Conservation (phyloP, 768 basidiomycete species). For the Tephrocybe sp. region DNA sequence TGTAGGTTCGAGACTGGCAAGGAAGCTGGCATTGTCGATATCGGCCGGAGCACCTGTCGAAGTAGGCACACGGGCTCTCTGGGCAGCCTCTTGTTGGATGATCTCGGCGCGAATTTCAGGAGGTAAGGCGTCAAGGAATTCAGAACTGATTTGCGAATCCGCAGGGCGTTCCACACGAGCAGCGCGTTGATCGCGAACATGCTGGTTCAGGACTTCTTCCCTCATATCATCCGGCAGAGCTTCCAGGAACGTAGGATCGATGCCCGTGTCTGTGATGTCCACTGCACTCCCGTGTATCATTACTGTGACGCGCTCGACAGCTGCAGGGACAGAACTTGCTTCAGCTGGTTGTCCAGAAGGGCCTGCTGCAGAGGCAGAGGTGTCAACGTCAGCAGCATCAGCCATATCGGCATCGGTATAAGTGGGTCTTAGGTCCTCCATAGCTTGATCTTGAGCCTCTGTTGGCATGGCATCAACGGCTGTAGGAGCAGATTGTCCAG, state of each 20-base stretch:
- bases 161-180: slow-evolving; percentile 71
- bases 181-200: slow-evolving; percentile 88
- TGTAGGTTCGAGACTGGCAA: slow-evolving; percentile 87
- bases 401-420: slow-evolving; percentile 35
- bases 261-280: slow-evolving; percentile 98
- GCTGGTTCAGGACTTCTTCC: slow-evolving; percentile 96
- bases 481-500: slow-evolving; percentile 15
- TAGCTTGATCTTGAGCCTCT: slow-evolving; percentile 28
- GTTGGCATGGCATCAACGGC: slow-evolving; percentile 9
- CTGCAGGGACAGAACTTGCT: slow-evolving; percentile 24
- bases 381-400: slow-evolving; percentile 32
- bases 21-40: slow-evolving; percentile 88
- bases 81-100: slow-evolving; percentile 89
- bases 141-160: slow-evolving; percentile 88
- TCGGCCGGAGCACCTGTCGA: slow-evolving; percentile 57
- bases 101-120: slow-evolving; percentile 97
- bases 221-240: slow-evolving; percentile 98
- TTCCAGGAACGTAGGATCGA: slow-evolving; percentile 97
- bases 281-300: slow-evolving; percentile 90
- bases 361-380: slow-evolving; percentile 27
- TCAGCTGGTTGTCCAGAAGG: slow-evolving; percentile 20
- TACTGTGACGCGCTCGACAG: slow-evolving; percentile 76
- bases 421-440: slow-evolving; percentile 27
- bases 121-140: slow-evolving; percentile 95
- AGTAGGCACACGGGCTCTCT: slow-evolving; percentile 62